A percentile compares a stretch with the other conserved stretches of the same genome.
These are phyloP conservation scores for Fusarium napiforme DNA, from an alignment of 2,329 filamentous ascomycete genomes.

Conservation along the genomic window DNA sequence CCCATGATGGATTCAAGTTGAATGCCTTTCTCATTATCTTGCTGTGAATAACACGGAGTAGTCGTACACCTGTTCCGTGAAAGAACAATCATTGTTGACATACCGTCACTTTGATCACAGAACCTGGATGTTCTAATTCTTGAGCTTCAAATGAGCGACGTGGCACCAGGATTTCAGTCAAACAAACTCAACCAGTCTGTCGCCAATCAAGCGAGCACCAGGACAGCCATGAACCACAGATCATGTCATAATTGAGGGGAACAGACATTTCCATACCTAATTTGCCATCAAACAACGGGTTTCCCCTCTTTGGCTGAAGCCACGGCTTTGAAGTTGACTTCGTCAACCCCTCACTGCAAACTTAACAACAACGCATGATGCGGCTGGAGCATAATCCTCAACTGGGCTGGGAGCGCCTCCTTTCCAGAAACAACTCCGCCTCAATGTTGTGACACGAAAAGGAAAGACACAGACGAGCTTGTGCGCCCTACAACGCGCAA, in stretches of 20 bases:
- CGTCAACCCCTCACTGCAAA: not conserved
- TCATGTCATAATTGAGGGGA: not conserved
- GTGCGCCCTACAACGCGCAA: not conserved
- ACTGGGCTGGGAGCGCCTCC: not conserved
- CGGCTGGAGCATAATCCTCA: not conserved
- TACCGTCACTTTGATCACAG: slow-evolving; percentile 15
- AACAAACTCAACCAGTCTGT: slow-evolving; percentile 1
- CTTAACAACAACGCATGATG: not conserved
- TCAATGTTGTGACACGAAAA: not conserved
- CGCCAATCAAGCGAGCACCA: not conserved
- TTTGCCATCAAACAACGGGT: not conserved
- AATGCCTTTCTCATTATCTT: not conserved
- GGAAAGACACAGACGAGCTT: not conserved
- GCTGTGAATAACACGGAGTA: not conserved
- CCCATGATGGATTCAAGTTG: not conserved
- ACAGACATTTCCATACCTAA: not conserved
- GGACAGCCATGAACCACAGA: not conserved
- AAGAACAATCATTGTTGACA: not conserved
- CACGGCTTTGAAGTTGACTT: not conserved
- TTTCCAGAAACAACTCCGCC: not conserved
- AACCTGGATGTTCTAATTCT: slow-evolving; percentile 25
- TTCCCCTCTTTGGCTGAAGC: not conserved
- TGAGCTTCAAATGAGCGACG: not conserved
- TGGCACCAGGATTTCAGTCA: slow-evolving; percentile 6
- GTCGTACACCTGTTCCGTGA: not conserved